Conservation (phyloP, 2,329 filamentous ascomycete genomes). For the Epichloe coenophiala region DNA sequence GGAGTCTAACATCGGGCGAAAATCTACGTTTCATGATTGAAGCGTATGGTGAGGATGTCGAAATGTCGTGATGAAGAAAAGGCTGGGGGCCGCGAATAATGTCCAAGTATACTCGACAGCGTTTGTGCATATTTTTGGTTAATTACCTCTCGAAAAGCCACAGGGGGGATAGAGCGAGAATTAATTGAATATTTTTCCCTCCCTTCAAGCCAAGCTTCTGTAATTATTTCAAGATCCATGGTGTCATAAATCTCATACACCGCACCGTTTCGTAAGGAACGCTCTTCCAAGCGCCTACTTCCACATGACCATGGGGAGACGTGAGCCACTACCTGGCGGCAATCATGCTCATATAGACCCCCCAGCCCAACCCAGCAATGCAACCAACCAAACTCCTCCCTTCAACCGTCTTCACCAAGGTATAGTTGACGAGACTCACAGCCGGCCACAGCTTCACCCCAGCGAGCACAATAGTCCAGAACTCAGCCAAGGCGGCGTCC, state of each 20-base stretch:
- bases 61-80: not conserved
- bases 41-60: not conserved
- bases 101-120: not conserved
- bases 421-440: slow-evolving; percentile 58
- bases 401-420: slow-evolving; percentile 55
- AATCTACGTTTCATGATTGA: not conserved
- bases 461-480: slow-evolving; percentile 50
- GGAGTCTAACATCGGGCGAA: not conserved
- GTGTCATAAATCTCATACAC: not conserved
- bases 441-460: slow-evolving; percentile 58
- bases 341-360: slow-evolving; percentile 58
- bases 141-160: not conserved
- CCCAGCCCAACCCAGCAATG: slow-evolving; percentile 61
- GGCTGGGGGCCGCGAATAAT: not conserved
- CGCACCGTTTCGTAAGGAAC: not conserved
- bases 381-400: slow-evolving; percentile 58
- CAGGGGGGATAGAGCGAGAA: not conserved
- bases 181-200: not conserved
- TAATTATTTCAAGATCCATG: no score
- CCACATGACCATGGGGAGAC: not conserved
- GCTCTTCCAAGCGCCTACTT: not conserved
- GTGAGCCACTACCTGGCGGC: slow-evolving; percentile 16
- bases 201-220: not conserved
- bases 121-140: not conserved
- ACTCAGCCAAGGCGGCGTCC: slow-evolving; percentile 36